A percentile compares a stretch with the other conserved stretches of the same genome.
These are phyloP conservation scores for Corylus avellana DNA, from an alignment of 306 rosid species.

Conservation along the genomic window DNA sequence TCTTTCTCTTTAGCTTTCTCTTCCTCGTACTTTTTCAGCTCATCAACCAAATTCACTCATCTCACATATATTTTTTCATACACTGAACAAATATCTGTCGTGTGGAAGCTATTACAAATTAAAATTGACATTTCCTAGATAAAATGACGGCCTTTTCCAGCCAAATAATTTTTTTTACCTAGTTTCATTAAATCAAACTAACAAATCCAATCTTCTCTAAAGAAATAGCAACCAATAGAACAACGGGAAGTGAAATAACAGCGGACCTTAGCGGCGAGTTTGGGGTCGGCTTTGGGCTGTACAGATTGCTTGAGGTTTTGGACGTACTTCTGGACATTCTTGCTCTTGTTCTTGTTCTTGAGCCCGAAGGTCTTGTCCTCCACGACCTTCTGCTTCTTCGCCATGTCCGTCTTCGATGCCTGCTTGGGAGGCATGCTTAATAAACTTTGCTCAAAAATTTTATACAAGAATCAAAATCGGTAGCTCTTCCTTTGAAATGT, in stretches of 20 bases:
- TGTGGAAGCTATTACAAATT: not conserved
- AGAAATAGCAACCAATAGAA: not conserved
- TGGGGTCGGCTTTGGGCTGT: slow-evolving; percentile 62
- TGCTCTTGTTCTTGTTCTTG: slow-evolving; percentile 93
- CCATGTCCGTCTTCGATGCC: slow-evolving; percentile 69
- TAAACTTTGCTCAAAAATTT: slow-evolving; percentile 34
- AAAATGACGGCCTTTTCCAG: not conserved
- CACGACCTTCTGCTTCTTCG: slow-evolving; percentile 94
- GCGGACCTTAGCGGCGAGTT: slow-evolving; percentile 66
- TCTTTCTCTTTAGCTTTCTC: too few relatives aligned
- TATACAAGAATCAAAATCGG: not conserved
- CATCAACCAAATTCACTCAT: too few relatives aligned
- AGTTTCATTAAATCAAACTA: not conserved
- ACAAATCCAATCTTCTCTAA: not conserved
- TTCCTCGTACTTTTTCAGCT: too few relatives aligned
- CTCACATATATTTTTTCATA: not conserved
- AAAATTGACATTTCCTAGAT: not conserved
- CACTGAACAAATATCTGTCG: not conserved
- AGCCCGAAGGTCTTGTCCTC: slow-evolving; percentile 98
- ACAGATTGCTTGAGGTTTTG: slow-evolving; percentile 73
- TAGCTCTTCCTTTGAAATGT: not conserved
- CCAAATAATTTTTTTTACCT: not conserved
- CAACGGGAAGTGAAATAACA: not conserved
- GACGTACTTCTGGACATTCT: slow-evolving; percentile 84
- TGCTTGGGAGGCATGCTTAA: slow-evolving; percentile 88